Base-by-base conservation (phyloP, 2,329 filamentous ascomycete genomes). In the Cercospora nicotianae region DNA sequence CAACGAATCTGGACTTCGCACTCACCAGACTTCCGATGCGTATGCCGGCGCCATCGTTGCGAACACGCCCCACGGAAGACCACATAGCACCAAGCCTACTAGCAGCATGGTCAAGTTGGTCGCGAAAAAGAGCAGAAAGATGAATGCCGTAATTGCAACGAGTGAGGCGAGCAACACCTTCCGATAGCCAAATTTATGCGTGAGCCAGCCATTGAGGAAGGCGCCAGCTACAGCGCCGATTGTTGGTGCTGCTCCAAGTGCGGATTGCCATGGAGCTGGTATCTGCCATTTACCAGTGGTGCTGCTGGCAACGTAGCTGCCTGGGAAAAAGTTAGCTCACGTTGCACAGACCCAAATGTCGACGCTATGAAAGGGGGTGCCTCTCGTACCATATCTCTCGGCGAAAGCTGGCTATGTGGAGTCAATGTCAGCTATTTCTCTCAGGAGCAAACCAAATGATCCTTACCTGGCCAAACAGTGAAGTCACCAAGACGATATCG, bases 221-320 rank as follows among this genome's bases (percentile, higher is more conserved):
- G 63, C 85, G 48, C 86, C 86, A 53, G 86, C 75, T 9, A 87
- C 81, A 69, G 86, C 84, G 2, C 86, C 86, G 20, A 86, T 77
- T 2, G 83, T 84, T 66, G 84, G 85, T 13, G 84, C 85, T 77
- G 86, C 83, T 20, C 70, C 69, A 3, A 79, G 68, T n/a, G 71
- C 76, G 18, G 76, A 74, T 59, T 79, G 77, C 78, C 78, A 79
- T 12, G 70, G 65, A 16, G 75, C 76, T 9, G 75, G 73, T 28
- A 79, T 74, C 60, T 76, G 72, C 39, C 67, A 71, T 20, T 58
- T 58, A 13, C 53, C 53, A 33, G 53, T 58, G 9, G 53, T 58
- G 53, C 53, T 58, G 26, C 53, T 58, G 26, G 53, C 53, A 28
- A 58, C 26, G 53, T 58, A 58, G 26, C 53, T 30, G 8, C 53